Conservation (phyloP, 352 stramenopile species). For the Nothophytophthora sp. region DNA sequence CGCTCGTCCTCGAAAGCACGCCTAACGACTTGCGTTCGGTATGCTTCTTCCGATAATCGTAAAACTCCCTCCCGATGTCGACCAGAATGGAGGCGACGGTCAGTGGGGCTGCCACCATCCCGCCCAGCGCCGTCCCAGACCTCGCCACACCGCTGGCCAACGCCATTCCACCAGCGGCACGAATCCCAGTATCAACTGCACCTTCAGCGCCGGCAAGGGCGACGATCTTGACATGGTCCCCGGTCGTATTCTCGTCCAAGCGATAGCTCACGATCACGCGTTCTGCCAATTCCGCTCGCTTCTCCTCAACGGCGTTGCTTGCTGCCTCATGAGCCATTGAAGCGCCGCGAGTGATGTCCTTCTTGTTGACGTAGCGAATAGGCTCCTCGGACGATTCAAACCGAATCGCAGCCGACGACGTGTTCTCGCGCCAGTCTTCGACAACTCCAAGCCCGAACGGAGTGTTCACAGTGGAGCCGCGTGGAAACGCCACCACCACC, state of each 20-base stretch:
- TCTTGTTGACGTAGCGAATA: conserved; percentile 68
- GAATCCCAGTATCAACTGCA: conserved; percentile 73
- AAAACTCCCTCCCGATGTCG: conserved; percentile 85
- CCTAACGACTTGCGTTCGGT: conserved; percentile 61
- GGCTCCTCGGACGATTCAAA: conserved; percentile 28
- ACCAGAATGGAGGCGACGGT: conserved; percentile 86
- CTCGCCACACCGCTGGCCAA: conserved; percentile 67
- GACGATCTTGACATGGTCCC: conserved; percentile 45
- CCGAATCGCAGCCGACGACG: conserved; percentile 44
- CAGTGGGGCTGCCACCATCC: conserved; percentile 57
- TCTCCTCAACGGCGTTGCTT: conserved; percentile 38
- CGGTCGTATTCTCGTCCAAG: conserved; percentile 40
- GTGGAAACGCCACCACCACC: conserved; percentile 35
- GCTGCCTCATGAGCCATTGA: conserved; percentile 28
- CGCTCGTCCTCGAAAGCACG: conserved; percentile 66
- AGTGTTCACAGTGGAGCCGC: conserved; percentile 55
- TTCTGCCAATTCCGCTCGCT: conserved; percentile 46
- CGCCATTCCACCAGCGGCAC: conserved; percentile 65
- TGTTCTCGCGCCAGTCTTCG: conserved; percentile 40
- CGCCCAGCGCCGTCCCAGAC: conserved; percentile 45
- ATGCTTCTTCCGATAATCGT: conserved; percentile 77
- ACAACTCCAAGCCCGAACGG: conserved; percentile 65
- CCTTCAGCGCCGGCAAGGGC: conserved; percentile 62
- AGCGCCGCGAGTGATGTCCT: conserved; percentile 52
- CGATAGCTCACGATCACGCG: conserved; percentile 53